These are phyloP conservation scores for Backusella circina DNA, from an alignment of 192 early-diverging fungal species.

Conservation along the genomic window DNA sequence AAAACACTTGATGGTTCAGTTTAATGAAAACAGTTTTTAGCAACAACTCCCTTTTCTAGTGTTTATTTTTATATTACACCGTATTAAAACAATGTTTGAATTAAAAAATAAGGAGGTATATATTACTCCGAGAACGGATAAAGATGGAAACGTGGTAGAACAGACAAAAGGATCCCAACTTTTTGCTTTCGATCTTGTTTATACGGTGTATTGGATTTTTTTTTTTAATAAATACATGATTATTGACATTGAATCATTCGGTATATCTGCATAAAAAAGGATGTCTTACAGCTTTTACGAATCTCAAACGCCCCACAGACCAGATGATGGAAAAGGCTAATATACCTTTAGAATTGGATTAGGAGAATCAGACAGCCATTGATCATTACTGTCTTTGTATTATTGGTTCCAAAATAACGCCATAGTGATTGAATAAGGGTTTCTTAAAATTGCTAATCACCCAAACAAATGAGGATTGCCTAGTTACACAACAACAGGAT, in stretches of 20 bases:
- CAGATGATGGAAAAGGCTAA: not conserved
- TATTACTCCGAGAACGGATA: conserved; percentile 4
- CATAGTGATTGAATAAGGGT: not conserved
- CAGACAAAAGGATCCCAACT: not conserved
- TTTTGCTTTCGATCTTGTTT: not conserved
- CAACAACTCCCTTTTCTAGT: not conserved
- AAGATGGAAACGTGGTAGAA: not conserved
- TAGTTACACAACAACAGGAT: not conserved
- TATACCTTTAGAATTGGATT: not conserved
- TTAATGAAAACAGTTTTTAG: conserved; percentile 3
- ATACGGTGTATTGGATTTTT: not conserved
- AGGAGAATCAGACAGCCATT: not conserved
- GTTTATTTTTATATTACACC: conserved; percentile 2
- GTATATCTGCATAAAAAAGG: not conserved
- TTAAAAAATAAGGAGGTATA: not conserved
- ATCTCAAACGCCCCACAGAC: not conserved
- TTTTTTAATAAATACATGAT: too few relatives aligned
- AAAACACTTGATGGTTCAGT: not conserved
- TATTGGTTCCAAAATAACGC: not conserved
- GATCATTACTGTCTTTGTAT: not conserved
- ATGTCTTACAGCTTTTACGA: not conserved
- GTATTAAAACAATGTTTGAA: conserved; percentile 1
- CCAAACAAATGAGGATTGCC: too few relatives aligned
- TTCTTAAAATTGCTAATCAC: too few relatives aligned
- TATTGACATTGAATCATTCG: not conserved